Evolutionary conservation across 306 rosid genomes (phyloP).

Genomic region (Prunus dulcis): DNA sequence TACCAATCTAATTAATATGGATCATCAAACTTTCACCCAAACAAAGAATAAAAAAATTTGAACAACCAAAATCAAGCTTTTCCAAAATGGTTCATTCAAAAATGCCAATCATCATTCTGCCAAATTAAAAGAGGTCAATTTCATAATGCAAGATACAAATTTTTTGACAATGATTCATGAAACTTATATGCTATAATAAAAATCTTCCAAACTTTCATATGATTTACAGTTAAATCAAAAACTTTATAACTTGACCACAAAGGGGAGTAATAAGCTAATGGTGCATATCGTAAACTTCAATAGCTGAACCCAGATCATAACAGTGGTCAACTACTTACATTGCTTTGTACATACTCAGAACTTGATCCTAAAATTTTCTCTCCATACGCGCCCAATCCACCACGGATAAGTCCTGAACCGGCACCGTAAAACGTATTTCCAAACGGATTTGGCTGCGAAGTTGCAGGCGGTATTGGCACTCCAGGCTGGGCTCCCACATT

Average conservation of each 20-base stretch:
- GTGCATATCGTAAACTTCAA: not conserved
- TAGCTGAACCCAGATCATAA: not conserved
- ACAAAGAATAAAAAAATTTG: not conserved
- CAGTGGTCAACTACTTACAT: constrained; percentile 48
- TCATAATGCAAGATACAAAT: not conserved
- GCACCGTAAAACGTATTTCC: constrained; percentile 89
- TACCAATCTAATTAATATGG: not conserved
- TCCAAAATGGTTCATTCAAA: not conserved
- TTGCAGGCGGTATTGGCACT: constrained; percentile 42
- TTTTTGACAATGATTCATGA: not conserved
- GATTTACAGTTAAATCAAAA: not conserved
- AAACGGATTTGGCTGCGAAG: constrained; percentile 73
- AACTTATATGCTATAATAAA: not conserved
- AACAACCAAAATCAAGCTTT: not conserved
- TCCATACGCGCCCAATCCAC: constrained; percentile 96
- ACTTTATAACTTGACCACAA: not conserved
- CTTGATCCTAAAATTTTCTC: constrained; percentile 90
- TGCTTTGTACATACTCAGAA: constrained; percentile 98
- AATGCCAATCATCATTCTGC: not conserved
- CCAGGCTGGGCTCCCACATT: constrained; percentile 66
- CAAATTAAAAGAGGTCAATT: not conserved
- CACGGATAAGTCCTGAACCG: constrained; percentile 91
- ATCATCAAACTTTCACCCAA: not conserved
- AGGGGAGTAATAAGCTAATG: not conserved
- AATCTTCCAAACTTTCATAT: not conserved